A percentile compares a stretch with the other conserved stretches of the same genome.
These are phyloP conservation scores for Apophysomyces variabilis DNA, from an alignment of 371 early-diverging fungal genomes.

Conservation along the genomic window DNA sequence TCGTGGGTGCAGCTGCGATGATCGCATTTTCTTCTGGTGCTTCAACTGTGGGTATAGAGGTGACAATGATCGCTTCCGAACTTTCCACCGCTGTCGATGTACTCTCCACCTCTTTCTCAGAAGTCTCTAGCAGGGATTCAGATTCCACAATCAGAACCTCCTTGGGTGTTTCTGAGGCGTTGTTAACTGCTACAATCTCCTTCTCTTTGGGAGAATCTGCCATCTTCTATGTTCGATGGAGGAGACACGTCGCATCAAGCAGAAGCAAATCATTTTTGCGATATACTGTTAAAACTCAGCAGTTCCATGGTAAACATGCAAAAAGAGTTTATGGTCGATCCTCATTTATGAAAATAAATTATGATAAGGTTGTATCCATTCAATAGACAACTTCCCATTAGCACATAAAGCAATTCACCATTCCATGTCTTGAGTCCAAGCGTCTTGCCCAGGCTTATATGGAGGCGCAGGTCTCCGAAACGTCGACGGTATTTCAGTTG, in stretches of 20 bases:
- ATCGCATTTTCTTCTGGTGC: background rate
- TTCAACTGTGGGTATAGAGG: background rate
- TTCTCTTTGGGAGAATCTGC: slow-evolving; percentile 3
- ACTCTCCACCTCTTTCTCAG: background rate
- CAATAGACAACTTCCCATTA: too few species aligned
- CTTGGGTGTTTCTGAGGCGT: background rate
- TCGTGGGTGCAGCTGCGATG: background rate
- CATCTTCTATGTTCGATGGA: background rate
- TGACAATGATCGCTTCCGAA: background rate
- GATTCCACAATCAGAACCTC: background rate
- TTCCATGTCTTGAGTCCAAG: slow-evolving; percentile 48
- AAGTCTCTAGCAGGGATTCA: background rate
- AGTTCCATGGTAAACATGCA: background rate
- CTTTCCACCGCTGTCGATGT: background rate
- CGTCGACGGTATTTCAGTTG: slow-evolving; percentile 39
- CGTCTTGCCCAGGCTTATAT: slow-evolving; percentile 34
- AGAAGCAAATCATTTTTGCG: background rate
- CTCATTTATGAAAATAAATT: background rate
- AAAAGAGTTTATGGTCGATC: background rate
- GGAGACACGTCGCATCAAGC: background rate
- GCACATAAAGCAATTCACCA: background rate
- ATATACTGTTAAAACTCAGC: background rate
- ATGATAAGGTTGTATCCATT: background rate
- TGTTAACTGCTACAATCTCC: background rate
- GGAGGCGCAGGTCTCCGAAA: slow-evolving; percentile 42